phyloP scores from a whole-genome alignment of 805 yeast species.

The Ogataea neopini region DNA sequence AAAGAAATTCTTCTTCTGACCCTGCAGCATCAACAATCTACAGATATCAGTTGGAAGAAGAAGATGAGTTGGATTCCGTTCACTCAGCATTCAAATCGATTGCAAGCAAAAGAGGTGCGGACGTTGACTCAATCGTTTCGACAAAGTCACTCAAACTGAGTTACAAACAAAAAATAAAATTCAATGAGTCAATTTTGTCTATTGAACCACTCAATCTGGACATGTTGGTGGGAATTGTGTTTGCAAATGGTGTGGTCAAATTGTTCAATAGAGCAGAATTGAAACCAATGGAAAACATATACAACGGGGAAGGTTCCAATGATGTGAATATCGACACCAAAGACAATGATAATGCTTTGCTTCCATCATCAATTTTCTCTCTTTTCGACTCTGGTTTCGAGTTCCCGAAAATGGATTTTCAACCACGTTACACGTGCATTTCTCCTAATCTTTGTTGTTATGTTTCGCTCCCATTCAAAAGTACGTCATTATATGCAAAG shows the following conservation, averaged over 20 bases:
- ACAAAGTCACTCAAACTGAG: conserved; percentile 12
- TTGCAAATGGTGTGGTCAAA: conserved; percentile 47
- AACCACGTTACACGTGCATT: conserved; percentile 40
- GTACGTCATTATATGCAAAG: conserved; percentile 23
- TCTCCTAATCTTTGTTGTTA: conserved; percentile 54
- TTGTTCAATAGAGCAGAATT: conserved; percentile 43
- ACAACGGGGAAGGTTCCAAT: conserved; percentile 5
- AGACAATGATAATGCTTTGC: conserved; percentile 14
- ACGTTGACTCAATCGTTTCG: conserved; percentile 4
- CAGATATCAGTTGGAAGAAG: conserved; percentile 29
- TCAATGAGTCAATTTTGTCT: conserved; percentile 32
- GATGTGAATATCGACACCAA: not conserved
- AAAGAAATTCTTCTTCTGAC: conserved; percentile 15
- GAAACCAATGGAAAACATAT: conserved; percentile 23
- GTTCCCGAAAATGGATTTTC: conserved; percentile 39
- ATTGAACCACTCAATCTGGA: conserved; percentile 41
- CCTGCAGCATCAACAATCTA: conserved; percentile 24
- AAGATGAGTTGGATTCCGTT: conserved; percentile 12
- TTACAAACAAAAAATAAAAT: conserved; percentile 24
- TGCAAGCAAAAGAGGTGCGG: conserved; percentile 22
- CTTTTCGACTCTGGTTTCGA: conserved; percentile 57
- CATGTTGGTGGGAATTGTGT: conserved; percentile 39
- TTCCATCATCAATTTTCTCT: conserved; percentile 40
- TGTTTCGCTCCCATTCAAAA: conserved; percentile 33
- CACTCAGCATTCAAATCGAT: conserved; percentile 30